phyloP scores from a whole-genome alignment of 2,329 filamentous ascomycete genomes.

The Graphiopsis chlorocephala region DNA sequence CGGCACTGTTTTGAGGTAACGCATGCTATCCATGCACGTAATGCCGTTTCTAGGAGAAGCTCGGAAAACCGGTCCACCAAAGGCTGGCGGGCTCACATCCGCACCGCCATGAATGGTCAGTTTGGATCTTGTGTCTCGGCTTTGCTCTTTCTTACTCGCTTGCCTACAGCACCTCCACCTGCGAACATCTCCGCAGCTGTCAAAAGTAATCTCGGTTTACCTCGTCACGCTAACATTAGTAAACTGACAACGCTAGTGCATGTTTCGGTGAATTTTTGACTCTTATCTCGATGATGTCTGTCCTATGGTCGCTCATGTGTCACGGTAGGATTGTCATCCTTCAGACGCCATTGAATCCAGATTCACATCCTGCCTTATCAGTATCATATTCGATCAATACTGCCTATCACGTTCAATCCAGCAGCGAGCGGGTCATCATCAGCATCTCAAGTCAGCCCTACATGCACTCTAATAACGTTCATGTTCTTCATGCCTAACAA shows the following conservation, averaged over 20 bases:
- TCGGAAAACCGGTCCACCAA: slow-evolving; percentile 1
- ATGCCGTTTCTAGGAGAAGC: slow-evolving; percentile 13
- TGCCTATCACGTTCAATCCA: neutral
- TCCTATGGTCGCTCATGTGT: slow-evolving; percentile 9
- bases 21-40: slow-evolving; percentile 13
- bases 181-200: slow-evolving; percentile 16
- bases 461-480: neutral
- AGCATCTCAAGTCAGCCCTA: neutral
- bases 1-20: slow-evolving; percentile 11
- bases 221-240: slow-evolving; percentile 13
- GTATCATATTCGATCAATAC: neutral
- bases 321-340: slow-evolving; percentile 2
- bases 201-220: slow-evolving; percentile 15
- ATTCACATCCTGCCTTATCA: neutral
- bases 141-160: slow-evolving; percentile 2
- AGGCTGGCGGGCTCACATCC: slow-evolving; percentile 10
- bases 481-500: neutral
- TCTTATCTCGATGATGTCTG: neutral
- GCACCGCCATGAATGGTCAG: slow-evolving; percentile 2
- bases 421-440: neutral
- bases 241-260: neutral
- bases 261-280: slow-evolving; percentile 6
- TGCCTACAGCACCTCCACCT: neutral
- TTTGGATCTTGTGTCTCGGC: slow-evolving; percentile 8
- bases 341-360: neutral